These are phyloP conservation scores for Exophiala sideris DNA, from an alignment of 2,329 filamentous ascomycete genomes.

Conservation along the genomic window DNA sequence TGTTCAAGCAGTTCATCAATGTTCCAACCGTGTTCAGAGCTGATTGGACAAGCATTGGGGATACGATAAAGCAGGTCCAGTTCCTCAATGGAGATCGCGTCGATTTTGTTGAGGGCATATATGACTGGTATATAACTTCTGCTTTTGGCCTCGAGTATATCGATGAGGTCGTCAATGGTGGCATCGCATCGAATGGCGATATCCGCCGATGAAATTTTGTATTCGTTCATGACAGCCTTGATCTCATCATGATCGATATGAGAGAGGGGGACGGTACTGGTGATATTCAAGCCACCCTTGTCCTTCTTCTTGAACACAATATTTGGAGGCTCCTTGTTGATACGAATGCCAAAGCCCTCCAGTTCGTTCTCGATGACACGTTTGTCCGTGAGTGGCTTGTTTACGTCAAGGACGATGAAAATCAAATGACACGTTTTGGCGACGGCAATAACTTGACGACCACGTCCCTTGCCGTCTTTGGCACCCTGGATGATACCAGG, in stretches of 20 bases:
- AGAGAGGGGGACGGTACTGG: constrained; percentile 84
- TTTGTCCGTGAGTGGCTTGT: constrained; percentile 97
- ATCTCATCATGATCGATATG: constrained; percentile 97
- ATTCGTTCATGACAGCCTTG: constrained; percentile 95
- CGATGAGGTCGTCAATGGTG: constrained; percentile 94
- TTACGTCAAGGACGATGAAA: constrained; percentile 97
- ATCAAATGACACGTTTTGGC: constrained; percentile 98
- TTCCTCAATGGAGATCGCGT: constrained; percentile 96
- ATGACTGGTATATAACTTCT: constrained; percentile 98
- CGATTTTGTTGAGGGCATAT: constrained; percentile 98
- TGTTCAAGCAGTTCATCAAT: constrained; percentile 92
- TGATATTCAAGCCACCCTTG: constrained; percentile 94
- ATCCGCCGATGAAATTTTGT: constrained; percentile 93
- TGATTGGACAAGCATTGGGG: constrained; percentile 94
- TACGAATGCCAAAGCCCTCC: constrained; percentile 94
- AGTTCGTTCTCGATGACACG: constrained; percentile 90
- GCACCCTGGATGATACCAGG: constrained; percentile 98
- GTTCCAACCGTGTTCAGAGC: constrained; percentile 97
- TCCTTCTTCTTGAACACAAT: constrained; percentile 99
- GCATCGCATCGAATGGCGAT: constrained; percentile 97
- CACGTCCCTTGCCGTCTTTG: constrained; percentile 95
- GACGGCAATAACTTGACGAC: constrained; percentile 96
- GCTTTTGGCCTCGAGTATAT: constrained; percentile 89
- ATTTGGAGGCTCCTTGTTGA: constrained; percentile 96
- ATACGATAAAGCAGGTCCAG: constrained; percentile 94